Base-by-base conservation (phyloP, 2,329 filamentous ascomycete genomes). In the Pestalotiopsis sp. region DNA sequence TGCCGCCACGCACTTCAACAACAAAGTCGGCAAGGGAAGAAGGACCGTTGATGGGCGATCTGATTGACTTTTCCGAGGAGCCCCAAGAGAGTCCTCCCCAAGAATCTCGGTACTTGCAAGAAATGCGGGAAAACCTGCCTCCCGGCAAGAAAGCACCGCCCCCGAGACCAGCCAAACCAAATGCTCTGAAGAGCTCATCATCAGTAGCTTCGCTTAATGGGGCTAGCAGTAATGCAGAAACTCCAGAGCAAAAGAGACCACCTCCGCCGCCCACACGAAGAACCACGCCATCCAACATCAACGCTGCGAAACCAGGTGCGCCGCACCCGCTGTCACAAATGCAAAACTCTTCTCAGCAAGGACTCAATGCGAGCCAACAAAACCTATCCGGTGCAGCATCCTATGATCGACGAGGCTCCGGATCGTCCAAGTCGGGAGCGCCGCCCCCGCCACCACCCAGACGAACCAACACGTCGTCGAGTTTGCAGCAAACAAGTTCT, bases 11-110 rank as follows among this genome's bases (percentile, higher is more conserved):
- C n/a, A 66, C 70, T 56, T 65, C 68, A 13, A 72, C 68, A 13
- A 72, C 74, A 31, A 73, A 71, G 31, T 71, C 71, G 13, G 69
- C 71, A 5, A 75, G 76, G n/a, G 70, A 75, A 1, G 63, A 76
- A 2, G 81, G 80, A 12, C 83, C 80, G 11, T 75, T 77, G n/a
- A 88, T 87, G 81, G 89, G 87, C 1, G 87, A 85, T 4, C 75
- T 91, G 52, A 91, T 92, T 38, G 88, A 92, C 75, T 81, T 91
- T 41, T 86, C 85, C 0, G 86, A 88, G 14, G 85, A 88, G 66
- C 82, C 86, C 0, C 79, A 81, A 61, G 77, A 81, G 45, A 74
- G 75, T 2, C 78, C 73, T 3, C 67, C 80, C 1, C 79, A 82
- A 61, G 75, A 81, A 25, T 75, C 81, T 4, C 77, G 73, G 11